Conservation (phyloP, 306 rosid species). For the Castanospermum australe region DNA sequence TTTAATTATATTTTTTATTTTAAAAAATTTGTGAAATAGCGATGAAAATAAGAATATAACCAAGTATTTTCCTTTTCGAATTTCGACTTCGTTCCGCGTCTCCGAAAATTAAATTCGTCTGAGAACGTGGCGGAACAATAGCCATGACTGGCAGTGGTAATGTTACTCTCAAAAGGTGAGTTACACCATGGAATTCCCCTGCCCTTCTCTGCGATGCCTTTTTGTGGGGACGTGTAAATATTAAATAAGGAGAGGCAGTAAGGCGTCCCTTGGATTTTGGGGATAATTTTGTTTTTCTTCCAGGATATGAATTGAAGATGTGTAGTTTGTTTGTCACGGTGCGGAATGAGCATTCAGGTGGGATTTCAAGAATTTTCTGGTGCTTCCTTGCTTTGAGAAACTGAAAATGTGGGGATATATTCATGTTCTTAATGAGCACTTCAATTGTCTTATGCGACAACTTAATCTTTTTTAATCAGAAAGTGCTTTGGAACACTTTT, state of each 20-base stretch:
- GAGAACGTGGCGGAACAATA: too few relatives aligned
- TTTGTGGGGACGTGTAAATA: neutral
- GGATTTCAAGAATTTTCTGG: neutral
- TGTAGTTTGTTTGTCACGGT: neutral
- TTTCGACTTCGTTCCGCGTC: too few relatives aligned
- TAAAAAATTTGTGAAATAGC: too few relatives aligned
- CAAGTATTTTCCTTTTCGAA: too few relatives aligned
- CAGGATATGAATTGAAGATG: neutral
- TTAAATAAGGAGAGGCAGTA: neutral
- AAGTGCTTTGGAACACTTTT: slow-evolving; percentile 22
- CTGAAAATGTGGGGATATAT: slow-evolving; percentile 57
- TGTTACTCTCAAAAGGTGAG: neutral
- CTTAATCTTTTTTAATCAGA: slow-evolving; percentile 39
- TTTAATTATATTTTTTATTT: too few relatives aligned
- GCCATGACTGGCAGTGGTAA: neutral
- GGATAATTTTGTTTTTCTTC: neutral
- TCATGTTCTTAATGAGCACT: slow-evolving; percentile 60
- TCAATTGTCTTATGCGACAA: slow-evolving; percentile 49
- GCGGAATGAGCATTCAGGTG: slow-evolving; percentile 29
- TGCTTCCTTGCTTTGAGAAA: slow-evolving; percentile 19
- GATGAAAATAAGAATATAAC: too few relatives aligned
- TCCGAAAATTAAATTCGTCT: neutral
- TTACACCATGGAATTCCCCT: neutral
- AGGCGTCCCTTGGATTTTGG: neutral
- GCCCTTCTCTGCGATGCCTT: too few relatives aligned